Base-by-base conservation (phyloP, 2,329 filamentous ascomycete species). In the Fusarium concolor region DNA sequence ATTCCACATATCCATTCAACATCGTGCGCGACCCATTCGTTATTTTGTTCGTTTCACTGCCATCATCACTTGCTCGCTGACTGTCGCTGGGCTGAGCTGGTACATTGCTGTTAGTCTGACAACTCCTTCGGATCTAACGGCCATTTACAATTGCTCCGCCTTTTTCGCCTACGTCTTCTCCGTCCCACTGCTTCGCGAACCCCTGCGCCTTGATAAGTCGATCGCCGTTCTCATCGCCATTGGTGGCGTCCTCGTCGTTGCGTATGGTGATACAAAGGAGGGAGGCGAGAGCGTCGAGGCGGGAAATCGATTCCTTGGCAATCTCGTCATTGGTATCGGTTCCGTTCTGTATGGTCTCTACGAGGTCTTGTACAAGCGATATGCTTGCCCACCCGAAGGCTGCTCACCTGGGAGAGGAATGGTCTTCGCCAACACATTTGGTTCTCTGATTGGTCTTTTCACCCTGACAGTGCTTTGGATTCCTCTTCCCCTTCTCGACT, bases 121-220 rank as follows among this genome's bases (percentile, higher is more conserved):
- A 2, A 97, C 92, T 5, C 92, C 96, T 4, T 94, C 92, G 70
- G 96, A 99, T 79, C 81, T 99, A 73, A 99, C 96, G 1, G 96
- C 96, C 54, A 99, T 99, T 73, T 99, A 99, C 86, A 99, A 99
- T 81, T 99, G 96, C 84, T 97, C 93, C 53, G 95, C 96, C 60
- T 99, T 99, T 81, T 99, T 99, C 78, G 96, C 96, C 47, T 99
- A 99, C 77, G 95, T 93, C 14, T 99, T 99, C 77, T 96, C 92
- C 44, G 94, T 99, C 43, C 94, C 94, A 2, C 81, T 99, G 18
- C 84, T 99, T 4, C 89, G 92, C 58, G 96, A 99, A 79, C 93
- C 91, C 70, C 81, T 97, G 14, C 89, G 93, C 22, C 81, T 90
- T 37, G 93, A 93, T 80, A 99, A 99, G 82, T 90, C 94, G 28